phyloP scores from a whole-genome alignment of 1,284 basidiomycete genomes.

The Nidula niveotomentosa region DNA sequence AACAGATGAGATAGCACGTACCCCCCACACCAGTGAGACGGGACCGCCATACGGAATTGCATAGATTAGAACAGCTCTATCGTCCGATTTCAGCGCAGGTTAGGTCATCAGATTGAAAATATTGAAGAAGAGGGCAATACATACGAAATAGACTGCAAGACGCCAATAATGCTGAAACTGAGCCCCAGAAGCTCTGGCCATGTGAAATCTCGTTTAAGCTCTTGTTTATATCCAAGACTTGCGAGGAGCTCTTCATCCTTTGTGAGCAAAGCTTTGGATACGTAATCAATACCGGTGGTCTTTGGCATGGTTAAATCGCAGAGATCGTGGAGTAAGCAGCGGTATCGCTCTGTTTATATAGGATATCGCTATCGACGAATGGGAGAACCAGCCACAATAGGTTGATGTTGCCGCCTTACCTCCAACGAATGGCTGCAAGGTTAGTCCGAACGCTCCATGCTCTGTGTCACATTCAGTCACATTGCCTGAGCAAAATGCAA shows the following conservation, averaged over 20 bases:
- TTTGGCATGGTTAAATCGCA: no score
- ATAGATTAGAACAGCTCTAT: constrained; percentile 63
- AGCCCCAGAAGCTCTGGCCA: neutral
- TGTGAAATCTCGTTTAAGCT: neutral
- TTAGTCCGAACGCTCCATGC: no score
- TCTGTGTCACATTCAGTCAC: no score
- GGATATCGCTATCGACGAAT: no score
- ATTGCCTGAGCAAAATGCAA: no score
- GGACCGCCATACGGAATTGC: constrained; percentile 78
- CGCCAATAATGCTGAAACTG: neutral
- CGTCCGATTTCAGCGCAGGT: constrained; percentile 64
- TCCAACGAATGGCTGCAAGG: no score
- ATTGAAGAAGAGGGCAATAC: neutral
- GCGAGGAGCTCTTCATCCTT: neutral
- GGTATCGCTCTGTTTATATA: no score
- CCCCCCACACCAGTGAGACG: constrained; percentile 82
- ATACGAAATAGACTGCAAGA: neutral
- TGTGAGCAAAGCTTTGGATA: no score
- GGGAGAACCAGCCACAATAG: no score
- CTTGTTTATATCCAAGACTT: neutral
- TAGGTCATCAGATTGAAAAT: constrained; percentile 45
- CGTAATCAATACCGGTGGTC: no score
- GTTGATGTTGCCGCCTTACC: no score
- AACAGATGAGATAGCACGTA: constrained; percentile 31
- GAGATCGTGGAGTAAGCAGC: no score